Evolutionary conservation across 192 early-diverging fungal species (phyloP).

Genomic region (Coemansia sp.): DNA sequence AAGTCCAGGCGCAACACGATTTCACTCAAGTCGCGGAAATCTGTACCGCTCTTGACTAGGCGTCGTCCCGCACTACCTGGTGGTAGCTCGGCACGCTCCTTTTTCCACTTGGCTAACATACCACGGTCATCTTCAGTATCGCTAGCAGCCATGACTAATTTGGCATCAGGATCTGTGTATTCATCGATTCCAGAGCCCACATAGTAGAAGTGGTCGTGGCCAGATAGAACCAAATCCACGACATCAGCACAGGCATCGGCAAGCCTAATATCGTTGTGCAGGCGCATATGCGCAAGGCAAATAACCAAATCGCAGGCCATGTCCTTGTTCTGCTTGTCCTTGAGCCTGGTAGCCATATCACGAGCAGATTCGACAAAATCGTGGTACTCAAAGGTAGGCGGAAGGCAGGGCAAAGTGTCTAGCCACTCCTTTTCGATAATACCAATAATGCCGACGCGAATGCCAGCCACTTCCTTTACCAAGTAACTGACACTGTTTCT

Average conservation of each 20-base stretch:
- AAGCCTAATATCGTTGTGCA: slow-evolving; percentile 68
- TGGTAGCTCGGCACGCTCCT: slow-evolving; percentile 29
- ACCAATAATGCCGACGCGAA: slow-evolving; percentile 70
- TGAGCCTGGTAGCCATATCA: slow-evolving; percentile 43
- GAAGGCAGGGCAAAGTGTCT: slow-evolving; percentile 65
- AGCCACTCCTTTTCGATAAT: slow-evolving; percentile 75
- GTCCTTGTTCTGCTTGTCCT: slow-evolving; percentile 19
- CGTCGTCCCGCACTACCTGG: slow-evolving; percentile 31
- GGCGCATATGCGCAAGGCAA: slow-evolving; percentile 73
- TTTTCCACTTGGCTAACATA: slow-evolving; percentile 50
- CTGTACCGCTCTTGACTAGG: slow-evolving; percentile 70
- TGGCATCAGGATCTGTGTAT: slow-evolving; percentile 18
- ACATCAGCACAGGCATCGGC: slow-evolving; percentile 55
- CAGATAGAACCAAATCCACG: slow-evolving; percentile 72
- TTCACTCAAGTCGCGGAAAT: slow-evolving; percentile 67
- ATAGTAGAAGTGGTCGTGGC: slow-evolving; percentile 74
- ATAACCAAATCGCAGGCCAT: slow-evolving; percentile 66
- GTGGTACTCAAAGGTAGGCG: slow-evolving; percentile 61
- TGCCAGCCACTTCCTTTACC: slow-evolving; percentile 50
- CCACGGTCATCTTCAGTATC: slow-evolving; percentile 33
- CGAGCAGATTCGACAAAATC: slow-evolving; percentile 59
- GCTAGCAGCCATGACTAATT: background rate
- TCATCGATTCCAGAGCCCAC: slow-evolving; percentile 56
- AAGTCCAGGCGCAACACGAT: slow-evolving; percentile 43
- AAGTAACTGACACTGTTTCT: slow-evolving; percentile 43